A percentile compares a stretch with the other conserved stretches of the same genome.
Evolutionary conservation across 106 monocot genomes (phyloP).

Genomic region (Apostasia ramifera): DNA sequence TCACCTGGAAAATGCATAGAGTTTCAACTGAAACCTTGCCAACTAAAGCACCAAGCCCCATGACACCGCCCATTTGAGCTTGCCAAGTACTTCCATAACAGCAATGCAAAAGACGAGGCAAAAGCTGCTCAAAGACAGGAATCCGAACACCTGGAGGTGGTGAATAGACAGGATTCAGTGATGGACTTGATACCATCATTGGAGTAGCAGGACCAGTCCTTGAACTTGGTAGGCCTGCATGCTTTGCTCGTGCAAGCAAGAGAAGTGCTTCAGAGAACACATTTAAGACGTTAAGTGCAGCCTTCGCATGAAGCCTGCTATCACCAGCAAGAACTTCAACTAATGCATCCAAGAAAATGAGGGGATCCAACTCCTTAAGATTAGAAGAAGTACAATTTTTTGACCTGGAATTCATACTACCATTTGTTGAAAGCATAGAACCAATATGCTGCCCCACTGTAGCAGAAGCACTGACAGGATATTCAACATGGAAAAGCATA

Average conservation of each 20-base stretch:
- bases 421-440: conserved; percentile 31
- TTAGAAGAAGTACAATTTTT: conserved; percentile 47
- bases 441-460: conserved; percentile 43
- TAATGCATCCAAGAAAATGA: conserved; percentile 90
- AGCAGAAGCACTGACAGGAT: conserved; percentile 32
- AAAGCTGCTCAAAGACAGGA: conserved; percentile 90
- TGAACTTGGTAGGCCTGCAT: conserved; percentile 46
- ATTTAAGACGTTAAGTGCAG: conserved; percentile 69
- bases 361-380: conserved; percentile 93
- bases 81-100: conserved; percentile 99
- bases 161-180: conserved; percentile 88
- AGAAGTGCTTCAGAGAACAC: conserved; percentile 82
- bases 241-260: conserved; percentile 80
- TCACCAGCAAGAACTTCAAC: conserved; percentile 91
- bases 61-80: conserved; percentile 95
- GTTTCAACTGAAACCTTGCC: conserved; percentile 96
- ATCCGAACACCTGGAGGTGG: conserved; percentile 75
- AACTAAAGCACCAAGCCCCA: conserved; percentile 91
- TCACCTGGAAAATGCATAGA: conserved; percentile 77
- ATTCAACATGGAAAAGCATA: conserved; percentile 96
- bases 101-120: conserved; percentile 91
- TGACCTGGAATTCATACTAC: conserved; percentile 30
- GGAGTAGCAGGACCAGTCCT: conserved; percentile 82
- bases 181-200: conserved; percentile 95
- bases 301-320: conserved; percentile 76